Base-by-base conservation (phyloP, 23 red algal species). In the Gracilaria vermiculophylla region DNA sequence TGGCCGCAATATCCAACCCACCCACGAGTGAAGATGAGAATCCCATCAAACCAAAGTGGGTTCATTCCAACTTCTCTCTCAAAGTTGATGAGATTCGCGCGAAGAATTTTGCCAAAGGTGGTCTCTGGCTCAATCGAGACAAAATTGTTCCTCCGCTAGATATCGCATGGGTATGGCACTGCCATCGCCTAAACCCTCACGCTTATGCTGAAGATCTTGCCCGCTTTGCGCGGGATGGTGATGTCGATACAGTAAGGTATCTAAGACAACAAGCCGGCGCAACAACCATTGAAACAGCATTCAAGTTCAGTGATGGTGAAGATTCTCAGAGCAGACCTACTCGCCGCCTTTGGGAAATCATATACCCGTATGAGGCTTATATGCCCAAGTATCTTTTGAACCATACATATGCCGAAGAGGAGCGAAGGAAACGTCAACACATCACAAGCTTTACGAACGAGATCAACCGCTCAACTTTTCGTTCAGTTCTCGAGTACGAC, bases 161-260 rank as follows among this genome's bases (percentile, higher is more conserved):
- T 54, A 93, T 93, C 42, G 90, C 90, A 5, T 93, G 90, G 90
- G 90, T 93, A 19, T 93, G 90, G 90, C 80, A 85, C 55, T 67
- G 60, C 35, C 90, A 93, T 53, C 90, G 90, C 80, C 12, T 93
- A 1, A 84, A 85, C 70, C 90, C 90, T 47, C 41, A 62, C 36
- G 80, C 69, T 9, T 93, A 86, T 33, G 39, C 48, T 25, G 62
- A 65, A 2, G 90, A 93, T 37, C 67, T 85, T 27, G 69, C 90
- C n/a, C 54, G 66, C 48, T 80, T 86, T 83, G 81, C 78, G 13
- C 72, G 32, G 20, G 70, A 70, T 0, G 57, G 19, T 0, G 28
- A 93, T 54, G 21, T 36, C 2, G 25, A 56, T 40, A 83, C 77
- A 16, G 31, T 50, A 21, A 36, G 32, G 1, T 76, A 77, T 19